Base-by-base conservation (phyloP, 805 yeast species). In the Hanseniaspora nectarophila region DNA sequence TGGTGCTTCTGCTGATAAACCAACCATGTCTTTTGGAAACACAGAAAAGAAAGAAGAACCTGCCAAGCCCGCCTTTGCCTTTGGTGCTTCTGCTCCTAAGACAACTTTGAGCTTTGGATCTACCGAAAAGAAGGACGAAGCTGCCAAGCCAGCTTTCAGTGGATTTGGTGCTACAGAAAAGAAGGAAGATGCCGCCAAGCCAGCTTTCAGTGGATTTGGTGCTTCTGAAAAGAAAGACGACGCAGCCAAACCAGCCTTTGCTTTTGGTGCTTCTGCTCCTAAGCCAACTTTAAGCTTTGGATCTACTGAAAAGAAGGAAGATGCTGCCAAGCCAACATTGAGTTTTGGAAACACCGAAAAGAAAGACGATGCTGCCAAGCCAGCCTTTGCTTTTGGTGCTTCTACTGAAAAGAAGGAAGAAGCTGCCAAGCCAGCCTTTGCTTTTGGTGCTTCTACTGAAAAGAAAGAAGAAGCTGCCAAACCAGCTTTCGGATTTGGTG, bases 231-330 rank as follows among this genome's bases (percentile, higher is more conserved):
- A 51, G 18, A 51, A 35, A 24, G 49, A 37, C 12, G 44, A 23
- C 23, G 13, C 37, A 10, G 29, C 53, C 15, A 42, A 43, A 13
- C 40, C 55, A 46, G 29, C 54, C 10, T 56, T 59, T 21, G 28
- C 56, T 12, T 56, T 54, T 39, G 55, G 48, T 33, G 24, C 51
- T 29, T 2, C 53, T 24, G 18, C 45, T 13, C 18, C 43, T 13
- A 48, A 40, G 10, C 48, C 54, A 24, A 44, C 54, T 13, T 40
- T 40, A 9, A 15, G 32, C 18, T 26, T 40, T 52, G 59, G 60
- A 18, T 51, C 55, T 5, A 49, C 52, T 6, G 59, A 55, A 16
- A 58, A 51, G 38, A 54, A 55, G n/a, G 60, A 54, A 1, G 55
- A 52, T 12, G 34, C 46, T 4, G 45, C 45, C 29, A 56, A 64